Base-by-base conservation (phyloP, 345 rosid species). In the Pistacia atlantica region DNA sequence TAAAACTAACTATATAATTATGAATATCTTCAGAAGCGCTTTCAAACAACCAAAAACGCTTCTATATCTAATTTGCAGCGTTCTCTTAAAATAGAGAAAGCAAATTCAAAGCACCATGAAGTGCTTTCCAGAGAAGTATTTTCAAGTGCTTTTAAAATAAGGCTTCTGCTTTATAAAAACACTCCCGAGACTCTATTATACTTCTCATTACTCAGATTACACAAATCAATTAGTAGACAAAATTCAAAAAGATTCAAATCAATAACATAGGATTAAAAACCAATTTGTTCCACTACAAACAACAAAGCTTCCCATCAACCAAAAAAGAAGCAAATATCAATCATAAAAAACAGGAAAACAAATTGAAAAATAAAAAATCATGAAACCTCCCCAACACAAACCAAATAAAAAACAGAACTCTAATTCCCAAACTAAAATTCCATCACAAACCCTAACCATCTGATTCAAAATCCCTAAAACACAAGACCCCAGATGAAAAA, bases 371-470 rank as follows among this genome's bases (percentile, higher is more conserved):
- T 33, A 8, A 49, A 3, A 62, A 62, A 62, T 9, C 57, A 33
- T n/a, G 69, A 73, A 73, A 46, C 51, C 11, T 62, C 68, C 28
- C 11, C 18, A 16, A 54, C n/a, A 54, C 18, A 54, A 54, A 2
- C 31, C 37, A 46, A 46, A 45, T 14, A 9, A 17, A 5, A 35
- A 64, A 17, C 22, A 64, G 4, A 54, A 31, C 33, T 31, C 33
- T 31, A 31, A 31, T 31, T 31, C 33, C 33, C 33, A 54, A 54
- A 12, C 18, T 13, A 54, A 54, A 64, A 52, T 20, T 67, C 22
- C 3, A 38, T 6, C 78, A 65, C 4, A 55, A 65, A 54, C 42
- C 63, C 65, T 55, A 75, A 75, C 16, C 65, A 66, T 14, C 51
- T 12, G 35, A 58, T 20, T 1, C 71, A 37, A 18, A 65, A 55